phyloP scores from a whole-genome alignment of 805 yeast genomes.

The Dipodascopsis uninucleata region DNA sequence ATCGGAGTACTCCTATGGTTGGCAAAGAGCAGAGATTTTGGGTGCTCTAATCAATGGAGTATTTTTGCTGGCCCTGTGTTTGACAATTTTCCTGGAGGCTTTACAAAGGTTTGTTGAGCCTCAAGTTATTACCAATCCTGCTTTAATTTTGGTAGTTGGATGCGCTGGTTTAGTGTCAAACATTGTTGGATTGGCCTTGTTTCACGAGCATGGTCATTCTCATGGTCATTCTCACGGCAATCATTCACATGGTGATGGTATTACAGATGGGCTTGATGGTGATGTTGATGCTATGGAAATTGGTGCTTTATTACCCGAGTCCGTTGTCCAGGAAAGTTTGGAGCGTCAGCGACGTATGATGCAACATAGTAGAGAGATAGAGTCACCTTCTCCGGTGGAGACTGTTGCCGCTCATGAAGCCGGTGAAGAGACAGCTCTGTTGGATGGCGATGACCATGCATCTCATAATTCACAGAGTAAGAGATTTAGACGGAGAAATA shows the following conservation, averaged over 20 bases:
- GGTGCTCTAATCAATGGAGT: slow-evolving; percentile 96
- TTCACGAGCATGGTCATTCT: slow-evolving; percentile 79
- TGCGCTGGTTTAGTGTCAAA: slow-evolving; percentile 77
- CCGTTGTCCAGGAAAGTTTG: slow-evolving; percentile 14
- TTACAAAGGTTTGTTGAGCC: slow-evolving; percentile 83
- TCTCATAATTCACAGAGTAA: background rate
- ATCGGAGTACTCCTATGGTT: slow-evolving; percentile 89
- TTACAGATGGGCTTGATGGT: slow-evolving; percentile 18
- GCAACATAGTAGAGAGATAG: slow-evolving; percentile 5
- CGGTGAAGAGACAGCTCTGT: slow-evolving; percentile 41
- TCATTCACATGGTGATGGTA: slow-evolving; percentile 39
- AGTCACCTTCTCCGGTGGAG: slow-evolving; percentile 4
- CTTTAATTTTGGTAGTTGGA: slow-evolving; percentile 78
- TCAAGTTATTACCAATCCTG: slow-evolving; percentile 74
- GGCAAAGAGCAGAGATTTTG: slow-evolving; percentile 95
- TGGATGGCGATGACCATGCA: slow-evolving; percentile 28
- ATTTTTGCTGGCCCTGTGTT: slow-evolving; percentile 84
- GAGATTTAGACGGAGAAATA: slow-evolving; percentile 28
- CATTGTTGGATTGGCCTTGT: slow-evolving; percentile 74
- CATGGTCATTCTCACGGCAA: slow-evolving; percentile 48
- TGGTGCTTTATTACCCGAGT: slow-evolving; percentile 21
- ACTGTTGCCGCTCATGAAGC: slow-evolving; percentile 33
- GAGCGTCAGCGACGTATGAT: slow-evolving; percentile 15
- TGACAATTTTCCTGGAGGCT: slow-evolving; percentile 89
- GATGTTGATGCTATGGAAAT: slow-evolving; percentile 21